Base-by-base conservation (phyloP, 495 filamentous ascomycete species). In the Apodospora peruviana region DNA sequence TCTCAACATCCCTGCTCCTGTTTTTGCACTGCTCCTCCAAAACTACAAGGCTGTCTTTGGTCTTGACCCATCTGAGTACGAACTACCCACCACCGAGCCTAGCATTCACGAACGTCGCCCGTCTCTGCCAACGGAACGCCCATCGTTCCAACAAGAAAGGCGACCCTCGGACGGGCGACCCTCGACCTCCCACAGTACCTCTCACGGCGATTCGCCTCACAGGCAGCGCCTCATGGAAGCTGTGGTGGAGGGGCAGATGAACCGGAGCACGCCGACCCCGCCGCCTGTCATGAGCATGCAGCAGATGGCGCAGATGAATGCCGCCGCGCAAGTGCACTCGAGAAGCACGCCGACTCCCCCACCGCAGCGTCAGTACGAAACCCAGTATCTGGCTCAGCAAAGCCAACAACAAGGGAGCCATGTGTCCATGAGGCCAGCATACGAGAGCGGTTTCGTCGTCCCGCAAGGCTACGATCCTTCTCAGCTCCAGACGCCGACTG, bases 1-100 rank as follows among this genome's bases (percentile, higher is more conserved):
- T 0, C 78, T 97, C 25, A 97, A 97, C 67, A 96, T 98, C 35
- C 91, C 94, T 0, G 89, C 90, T 1, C 91, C 94, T 14, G 86
- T 98, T 5, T 95, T 98, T 58, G 90, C 90, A 2, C 76, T 90
- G 68, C 93, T 98, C 67, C 77, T 98, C 27, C 90, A 91, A 43
- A 90, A 97, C 55, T 95, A 87, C 59, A 77, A 87, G 55, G 75
- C 75, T 34, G 91, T 98, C 39, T 98, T 96, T 64, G 86, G 84
- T 25, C 77, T 84, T 45, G 75, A 82, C 5, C 75, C 79, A 1
- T 77, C 81, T 53, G 76, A 82, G 48, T 77, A 82, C 45, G 62
- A 77, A 51, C 69, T 73, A 8, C 73, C 73, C 1, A 25, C 41
- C 9, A 44, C 47, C 1, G 62, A 65, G 37, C 50, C 61, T 0